Evolutionary conservation across 805 yeast species (phyloP), one percentile per base, ranked within the genome.

Genomic region (Metschnikowia arizonensis): DNA sequence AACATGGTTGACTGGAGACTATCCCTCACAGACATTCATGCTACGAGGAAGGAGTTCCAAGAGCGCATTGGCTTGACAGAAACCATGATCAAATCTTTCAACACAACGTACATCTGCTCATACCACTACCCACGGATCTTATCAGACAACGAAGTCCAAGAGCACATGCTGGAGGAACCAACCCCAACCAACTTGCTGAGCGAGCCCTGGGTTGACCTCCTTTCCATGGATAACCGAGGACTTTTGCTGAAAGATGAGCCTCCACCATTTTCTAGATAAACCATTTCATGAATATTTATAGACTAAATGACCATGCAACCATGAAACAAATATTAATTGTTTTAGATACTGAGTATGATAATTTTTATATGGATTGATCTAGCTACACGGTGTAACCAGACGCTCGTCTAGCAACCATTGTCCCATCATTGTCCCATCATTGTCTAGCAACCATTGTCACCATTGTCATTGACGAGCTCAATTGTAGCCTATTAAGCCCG

Each of bases 1-100:
- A 61, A 62, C 39, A 32, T 50, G 12, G 44, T 46, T 39, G 56
- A 52, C 26, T 65, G 73, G 65, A 57, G 64, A 23, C 52, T 53
- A 12, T 53, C 60, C 25, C 54, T 66, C 25, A 50, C 56, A 6
- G 59, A 65, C 40, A 59, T 69, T 6, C 53, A 49, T 3, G 45
- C 49, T 11, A 49, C 56, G 3, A 47, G 70, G 7, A 36, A 40
- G 8, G 57, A 60, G 31, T 64, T 61, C 39, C 53, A 44, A 18
- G 43, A 50, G n/a, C 51, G 52, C 21, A 46, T 56, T 14, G 56
- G 60, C 9, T 42, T 64, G 24, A 40, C 30, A 17, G 74, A 68
- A 45, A 47, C 50, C 3, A 61, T 62, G n/a, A 56, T 60, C 26
- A 33, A 35, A n/a, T 61, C 28, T 2, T 50, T 52, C 44, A 45